These are phyloP conservation scores for Drechmeria coniospora DNA, from an alignment of 2,329 filamentous ascomycete species.

Conservation along the genomic window DNA sequence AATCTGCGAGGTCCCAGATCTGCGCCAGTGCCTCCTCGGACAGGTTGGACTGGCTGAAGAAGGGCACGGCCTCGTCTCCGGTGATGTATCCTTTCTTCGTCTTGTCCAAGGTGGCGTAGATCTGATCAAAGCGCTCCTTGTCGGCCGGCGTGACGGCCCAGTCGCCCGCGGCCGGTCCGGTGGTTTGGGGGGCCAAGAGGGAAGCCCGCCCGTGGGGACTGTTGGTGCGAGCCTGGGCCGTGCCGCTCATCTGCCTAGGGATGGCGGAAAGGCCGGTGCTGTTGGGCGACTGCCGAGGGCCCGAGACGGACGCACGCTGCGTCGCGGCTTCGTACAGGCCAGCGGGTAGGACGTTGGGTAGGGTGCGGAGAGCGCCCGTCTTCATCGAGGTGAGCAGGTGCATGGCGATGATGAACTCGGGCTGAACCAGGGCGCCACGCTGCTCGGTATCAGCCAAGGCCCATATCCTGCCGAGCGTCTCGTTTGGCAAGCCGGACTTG, in stretches of 20 bases:
- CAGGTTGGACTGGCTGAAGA: constrained; percentile 84
- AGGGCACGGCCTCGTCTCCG: constrained; percentile 85
- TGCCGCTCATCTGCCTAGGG: constrained; percentile 68
- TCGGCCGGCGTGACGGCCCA: constrained; percentile 77
- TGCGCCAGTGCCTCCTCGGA: constrained; percentile 80
- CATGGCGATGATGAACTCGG: constrained; percentile 97
- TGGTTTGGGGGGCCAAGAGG: constrained; percentile 26
- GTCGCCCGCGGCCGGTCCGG: constrained; percentile 28
- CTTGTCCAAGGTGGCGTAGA: constrained; percentile 76
- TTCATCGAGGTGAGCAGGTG: constrained; percentile 88
- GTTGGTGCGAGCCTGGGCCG: constrained; percentile 45
- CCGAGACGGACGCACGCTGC: constrained; percentile 36
- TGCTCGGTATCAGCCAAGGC: constrained; percentile 88
- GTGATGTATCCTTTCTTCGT: constrained; percentile 68
- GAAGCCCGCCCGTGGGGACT: constrained; percentile 40
- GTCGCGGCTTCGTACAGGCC: constrained; percentile 83
- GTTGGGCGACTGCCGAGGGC: constrained; percentile 33
- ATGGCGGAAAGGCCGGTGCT: constrained; percentile 47
- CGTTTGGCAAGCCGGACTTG: constrained; percentile 76
- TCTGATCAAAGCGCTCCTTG: constrained; percentile 73
- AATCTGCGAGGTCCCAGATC: constrained; percentile 94
- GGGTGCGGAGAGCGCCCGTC: constrained; percentile 59
- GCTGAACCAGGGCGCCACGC: constrained; percentile 68
- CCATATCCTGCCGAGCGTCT: constrained; percentile 90
- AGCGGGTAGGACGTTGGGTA: constrained; percentile 69